Evolutionary conservation across 768 basidiomycete genomes (phyloP).

Genomic region (Boletus sensibilis): DNA sequence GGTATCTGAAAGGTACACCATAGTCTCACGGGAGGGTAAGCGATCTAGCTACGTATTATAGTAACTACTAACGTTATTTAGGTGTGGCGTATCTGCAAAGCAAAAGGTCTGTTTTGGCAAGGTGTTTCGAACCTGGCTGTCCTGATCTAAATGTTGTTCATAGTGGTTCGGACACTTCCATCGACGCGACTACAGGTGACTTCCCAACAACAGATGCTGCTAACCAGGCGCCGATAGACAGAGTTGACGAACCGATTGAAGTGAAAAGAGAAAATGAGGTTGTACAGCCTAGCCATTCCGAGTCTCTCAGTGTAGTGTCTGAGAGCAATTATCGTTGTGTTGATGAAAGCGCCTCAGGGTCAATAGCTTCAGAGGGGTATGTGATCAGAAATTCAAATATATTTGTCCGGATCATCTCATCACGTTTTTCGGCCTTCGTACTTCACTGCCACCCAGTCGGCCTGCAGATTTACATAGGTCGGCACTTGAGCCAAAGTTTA

Average conservation of each 20-base stretch:
- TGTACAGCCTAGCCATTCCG: background rate
- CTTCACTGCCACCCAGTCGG: constrained; percentile 1
- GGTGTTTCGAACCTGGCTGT: background rate
- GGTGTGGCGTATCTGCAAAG: constrained; percentile 21
- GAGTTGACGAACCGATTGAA: background rate
- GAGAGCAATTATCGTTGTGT: constrained; percentile 23
- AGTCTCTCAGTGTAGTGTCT: constrained; percentile 24
- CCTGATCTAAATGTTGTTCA: background rate
- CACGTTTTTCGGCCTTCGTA: background rate
- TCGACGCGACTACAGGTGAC: background rate
- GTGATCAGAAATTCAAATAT: background rate
- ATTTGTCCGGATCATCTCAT: background rate
- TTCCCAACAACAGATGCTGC: too few relatives aligned
- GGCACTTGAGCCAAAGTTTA: background rate
- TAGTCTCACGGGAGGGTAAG: constrained; percentile 12
- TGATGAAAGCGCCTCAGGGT: background rate
- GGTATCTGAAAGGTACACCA: constrained; percentile 13
- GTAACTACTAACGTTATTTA: constrained; percentile 1
- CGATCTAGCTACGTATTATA: background rate
- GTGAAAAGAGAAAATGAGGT: background rate
- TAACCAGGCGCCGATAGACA: background rate
- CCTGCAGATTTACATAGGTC: constrained; percentile 18
- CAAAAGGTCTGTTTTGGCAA: constrained; percentile 11
- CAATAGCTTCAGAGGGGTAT: constrained; percentile 5
- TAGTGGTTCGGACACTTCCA: background rate